Conservation (phyloP, 441 rosid genomes). For the Gossypium davidsonii region DNA sequence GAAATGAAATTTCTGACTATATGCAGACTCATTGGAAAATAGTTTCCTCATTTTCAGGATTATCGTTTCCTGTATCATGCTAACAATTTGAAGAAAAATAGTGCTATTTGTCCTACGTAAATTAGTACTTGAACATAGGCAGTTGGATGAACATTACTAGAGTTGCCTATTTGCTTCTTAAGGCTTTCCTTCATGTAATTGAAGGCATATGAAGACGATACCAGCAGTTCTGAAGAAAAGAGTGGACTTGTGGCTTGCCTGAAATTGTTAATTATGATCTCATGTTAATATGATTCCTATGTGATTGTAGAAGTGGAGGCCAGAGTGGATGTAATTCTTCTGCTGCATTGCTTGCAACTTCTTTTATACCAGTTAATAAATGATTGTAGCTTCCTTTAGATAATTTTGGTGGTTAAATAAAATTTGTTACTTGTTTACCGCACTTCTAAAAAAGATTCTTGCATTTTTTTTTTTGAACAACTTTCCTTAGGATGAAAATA, state of each 20-base stretch:
- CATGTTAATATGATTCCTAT: background rate
- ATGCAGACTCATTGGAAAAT: background rate
- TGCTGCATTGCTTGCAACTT: background rate
- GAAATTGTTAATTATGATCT: background rate
- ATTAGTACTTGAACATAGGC: background rate
- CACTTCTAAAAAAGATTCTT: background rate
- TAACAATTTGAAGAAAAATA: background rate
- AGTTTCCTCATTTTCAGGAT: background rate
- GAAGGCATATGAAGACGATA: background rate
- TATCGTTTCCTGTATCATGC: background rate
- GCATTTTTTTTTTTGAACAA: background rate
- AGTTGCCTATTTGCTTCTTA: background rate
- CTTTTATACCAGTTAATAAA: background rate
- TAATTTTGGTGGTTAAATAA: background rate
- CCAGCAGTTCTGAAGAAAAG: background rate
- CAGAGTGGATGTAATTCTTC: background rate
- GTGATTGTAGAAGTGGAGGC: background rate
- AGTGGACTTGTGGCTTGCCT: background rate
- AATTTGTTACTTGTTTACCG: background rate
- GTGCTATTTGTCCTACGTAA: background rate
- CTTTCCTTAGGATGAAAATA: background rate
- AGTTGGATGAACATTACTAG: background rate
- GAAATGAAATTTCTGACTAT: background rate
- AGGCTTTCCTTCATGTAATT: background rate
- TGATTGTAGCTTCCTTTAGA: background rate